Percentiles rank a stretch among this genome's conserved stretches.
These are phyloP conservation scores for Hibiscus mutabilis DNA, from an alignment of 345 rosid genomes.

Conservation along the genomic window DNA sequence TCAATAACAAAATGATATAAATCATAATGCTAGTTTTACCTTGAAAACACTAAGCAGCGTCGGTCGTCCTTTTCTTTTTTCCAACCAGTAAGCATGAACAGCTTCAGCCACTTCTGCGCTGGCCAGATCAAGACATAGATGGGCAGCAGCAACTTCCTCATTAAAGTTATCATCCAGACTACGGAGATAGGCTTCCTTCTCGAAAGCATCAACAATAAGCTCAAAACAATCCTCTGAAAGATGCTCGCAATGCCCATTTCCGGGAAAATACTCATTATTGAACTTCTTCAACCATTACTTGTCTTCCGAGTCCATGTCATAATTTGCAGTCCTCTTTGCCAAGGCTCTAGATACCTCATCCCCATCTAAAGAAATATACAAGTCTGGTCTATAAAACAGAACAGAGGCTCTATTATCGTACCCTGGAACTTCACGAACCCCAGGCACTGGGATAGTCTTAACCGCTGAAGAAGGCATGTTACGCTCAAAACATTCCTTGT, in stretches of 20 bases:
- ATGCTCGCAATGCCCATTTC: slow-evolving; percentile 24
- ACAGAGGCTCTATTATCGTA: slow-evolving; percentile 26
- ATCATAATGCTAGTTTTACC: slow-evolving; percentile 33
- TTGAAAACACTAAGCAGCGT: slow-evolving; percentile 70
- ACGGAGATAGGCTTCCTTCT: slow-evolving; percentile 49
- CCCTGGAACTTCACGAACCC: slow-evolving; percentile 52
- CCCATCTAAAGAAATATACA: slow-evolving; percentile 43
- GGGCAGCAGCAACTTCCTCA: slow-evolving; percentile 35
- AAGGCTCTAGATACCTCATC: slow-evolving; percentile 83
- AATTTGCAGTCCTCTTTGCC: slow-evolving; percentile 14
- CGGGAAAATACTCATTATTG: slow-evolving; percentile 31
- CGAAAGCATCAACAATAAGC: slow-evolving; percentile 77
- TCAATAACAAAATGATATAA: too few relatives aligned
- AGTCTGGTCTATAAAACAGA: slow-evolving; percentile 48
- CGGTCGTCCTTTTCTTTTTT: slow-evolving; percentile 47
- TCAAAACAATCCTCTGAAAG: slow-evolving; percentile 29
- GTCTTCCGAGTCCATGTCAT: slow-evolving; percentile 26
- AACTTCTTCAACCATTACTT: slow-evolving; percentile 69
- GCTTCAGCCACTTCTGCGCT: slow-evolving; percentile 57
- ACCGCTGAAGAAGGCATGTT: slow-evolving; percentile 33
- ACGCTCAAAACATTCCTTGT: slow-evolving; percentile 65
- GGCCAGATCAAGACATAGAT: slow-evolving; percentile 30
- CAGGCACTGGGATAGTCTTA: slow-evolving; percentile 79
- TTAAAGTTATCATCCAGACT: slow-evolving; percentile 44
- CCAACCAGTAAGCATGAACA: slow-evolving; percentile 65